Evolutionary conservation across 768 basidiomycete species (phyloP), one percentile per base, ranked within the genome.

Genomic region (Hydnomerulius pinastri): DNA sequence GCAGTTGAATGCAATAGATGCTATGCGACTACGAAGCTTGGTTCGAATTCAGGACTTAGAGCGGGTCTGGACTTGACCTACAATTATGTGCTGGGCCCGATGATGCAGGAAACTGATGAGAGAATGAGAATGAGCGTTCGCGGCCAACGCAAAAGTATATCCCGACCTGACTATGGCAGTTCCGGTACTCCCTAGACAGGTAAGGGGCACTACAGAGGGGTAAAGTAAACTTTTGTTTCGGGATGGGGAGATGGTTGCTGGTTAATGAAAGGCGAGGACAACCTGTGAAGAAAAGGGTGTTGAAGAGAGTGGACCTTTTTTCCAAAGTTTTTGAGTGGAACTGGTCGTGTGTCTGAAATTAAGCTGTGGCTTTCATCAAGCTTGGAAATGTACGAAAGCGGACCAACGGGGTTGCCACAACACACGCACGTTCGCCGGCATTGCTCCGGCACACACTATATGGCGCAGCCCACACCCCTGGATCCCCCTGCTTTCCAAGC

Each of bases 311-410:
- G 51, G 46, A 46, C 18, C 46, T 47, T 53, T 49, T 49, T 39
- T 21, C 50, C 52, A 41, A 18, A 58, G 53, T 46, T 65, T 69
- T 59, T 55, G 56, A 68, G 43, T 45, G 65, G 35, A 46, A 44
- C 48, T 54, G 57, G 70, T 71, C 67, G 63, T 66, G 71, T 70
- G 68, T 70, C 68, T 71, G 70, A 63, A 70, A 70, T 69, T 69
- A 57, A 38, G 60, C 52, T 46, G 56, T 57, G 60, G 51, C 33
- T 55, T 44, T 29, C 56, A 58, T 58, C 43, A 43, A 55, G 57
- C 48, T 46, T 51, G 36, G 39, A 46, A 52, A 58, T 55, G 56
- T 58, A 57, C 56, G 43, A 59, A 57, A 46, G 27, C 52, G 62
- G 65, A 59, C 52, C 56, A 66, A 58, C 58, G 17, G 53, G 56